Evolutionary conservation across 257 asterid species (phyloP), one percentile per base, ranked within the genome.

Genomic region (Catharanthus roseus): DNA sequence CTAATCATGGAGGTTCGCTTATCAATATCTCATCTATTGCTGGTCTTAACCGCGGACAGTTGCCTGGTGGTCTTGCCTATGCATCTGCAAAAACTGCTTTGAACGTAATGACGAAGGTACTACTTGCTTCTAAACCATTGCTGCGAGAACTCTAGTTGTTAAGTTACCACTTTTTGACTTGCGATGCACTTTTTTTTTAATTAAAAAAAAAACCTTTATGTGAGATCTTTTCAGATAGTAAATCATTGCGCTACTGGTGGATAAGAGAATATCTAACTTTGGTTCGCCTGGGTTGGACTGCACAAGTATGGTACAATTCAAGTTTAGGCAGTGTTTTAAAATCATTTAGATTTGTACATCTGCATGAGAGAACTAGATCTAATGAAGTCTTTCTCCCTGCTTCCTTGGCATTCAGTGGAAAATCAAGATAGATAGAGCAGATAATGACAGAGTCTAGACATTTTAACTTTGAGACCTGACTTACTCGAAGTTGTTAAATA

Each of bases 11-110:
- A 10, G 84, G 84, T 4, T 80, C 77, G n/a, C 54, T 80, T 51
- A 74, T 80, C 67, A 77, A 77, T 54, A 70, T 80, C 16, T 57
- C 84, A 9, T 80, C 84, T 47, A 71, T 60, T 26, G 64, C 79
- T 65, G 84, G 79, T 31, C 66, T 70, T 34, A 26, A 73, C 53
- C 79, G 84, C 13, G 82, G 69, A 24, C 76, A 68, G 33, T 26
- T 61, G 66, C 79, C 79, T 3, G 82, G 84, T 23, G 79, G 77
- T 66, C 67, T 80, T 11, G 79, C 82, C 8, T 80, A 80, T 38
- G 69, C 49, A 65, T 24, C 72, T 29, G 49, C 77, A 39, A 80
- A 80, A 73, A 56, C 33, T 58, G 84, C 76, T 39, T 12, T 80
- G n/a, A 67, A 80, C 69, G 24, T 63, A 50, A 64, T 80, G 72